Evolutionary conservation across 345 rosid genomes (phyloP).

Genomic region (Euclidium syriacum): DNA sequence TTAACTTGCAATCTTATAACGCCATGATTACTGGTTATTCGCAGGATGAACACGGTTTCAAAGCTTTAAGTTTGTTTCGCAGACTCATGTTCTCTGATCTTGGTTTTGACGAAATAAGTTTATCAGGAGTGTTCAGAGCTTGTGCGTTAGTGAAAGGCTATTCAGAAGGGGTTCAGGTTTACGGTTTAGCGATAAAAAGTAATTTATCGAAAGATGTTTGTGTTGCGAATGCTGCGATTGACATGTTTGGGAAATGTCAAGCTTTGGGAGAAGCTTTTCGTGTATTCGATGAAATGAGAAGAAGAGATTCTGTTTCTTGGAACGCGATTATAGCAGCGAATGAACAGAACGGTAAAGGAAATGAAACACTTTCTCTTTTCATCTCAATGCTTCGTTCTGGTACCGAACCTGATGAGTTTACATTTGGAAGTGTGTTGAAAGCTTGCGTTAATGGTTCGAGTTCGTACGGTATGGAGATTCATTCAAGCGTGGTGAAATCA

Average conservation of each 20-base stretch:
- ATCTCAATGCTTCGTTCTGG: constrained; percentile 57
- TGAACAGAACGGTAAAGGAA: constrained; percentile 66
- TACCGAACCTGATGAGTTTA: constrained; percentile 81
- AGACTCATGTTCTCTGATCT: constrained; percentile 47
- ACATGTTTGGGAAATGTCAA: constrained; percentile 91
- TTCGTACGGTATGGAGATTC: constrained; percentile 69
- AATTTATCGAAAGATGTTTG: constrained; percentile 41
- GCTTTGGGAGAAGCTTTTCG: constrained; percentile 57
- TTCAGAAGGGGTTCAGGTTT: constrained; percentile 68
- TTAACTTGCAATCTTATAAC: constrained; percentile 66
- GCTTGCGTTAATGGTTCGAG: constrained; percentile 64
- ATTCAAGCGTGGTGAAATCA: constrained; percentile 60
- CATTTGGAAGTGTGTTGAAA: constrained; percentile 89
- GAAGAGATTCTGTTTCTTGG: constrained; percentile 85
- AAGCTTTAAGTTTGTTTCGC: constrained; percentile 59
- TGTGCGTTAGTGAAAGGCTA: constrained; percentile 63
- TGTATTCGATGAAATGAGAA: constrained; percentile 65
- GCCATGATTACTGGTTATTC: constrained; percentile 79
- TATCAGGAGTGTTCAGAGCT: constrained; percentile 83
- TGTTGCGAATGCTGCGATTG: constrained; percentile 76
- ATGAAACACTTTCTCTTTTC: constrained; percentile 52
- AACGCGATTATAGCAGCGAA: constrained; percentile 83
- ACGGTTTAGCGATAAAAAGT: constrained; percentile 60
- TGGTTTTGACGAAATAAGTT: constrained; percentile 71
- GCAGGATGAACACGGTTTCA: constrained; percentile 45